Base-by-base conservation (phyloP, 1,284 basidiomycete genomes). In the Leccinum laetum region DNA sequence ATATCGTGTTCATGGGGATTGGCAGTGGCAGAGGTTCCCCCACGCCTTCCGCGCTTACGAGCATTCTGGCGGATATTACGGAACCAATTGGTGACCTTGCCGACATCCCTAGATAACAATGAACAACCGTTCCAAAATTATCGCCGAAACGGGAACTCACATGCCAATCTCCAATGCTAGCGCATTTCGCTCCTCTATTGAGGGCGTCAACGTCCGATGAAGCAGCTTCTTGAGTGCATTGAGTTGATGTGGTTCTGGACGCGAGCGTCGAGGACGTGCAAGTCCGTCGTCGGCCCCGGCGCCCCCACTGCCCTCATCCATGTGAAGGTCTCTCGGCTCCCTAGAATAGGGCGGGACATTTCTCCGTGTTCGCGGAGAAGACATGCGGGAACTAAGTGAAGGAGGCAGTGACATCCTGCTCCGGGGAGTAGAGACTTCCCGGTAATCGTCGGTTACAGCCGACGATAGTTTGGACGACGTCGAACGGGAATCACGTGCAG, bases 41-140 rank as follows among this genome's bases (percentile, higher is more conserved):
- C 71, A 65, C 80, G 83, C 72, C 82, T 86, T 53, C 81, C 79
- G 26, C 89, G 85, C 76, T 87, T 90, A 63, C 90, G 81, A 39
- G 89, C 83, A 9, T 89, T 91, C 78, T 92, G 90, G 55, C 90
- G 84, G 65, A 91, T 80, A 74, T 93, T 93, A 52, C 91, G 82
- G 82, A 92, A 93, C 91, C 91, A 93, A 75, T 93, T 93, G n/a
- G 90, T 92, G 60, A 93, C 90, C 78, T 91, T 92, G 71, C 86
- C 87, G 65, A 92, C 77, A 76, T 93, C 90, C 90, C 90, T 91
- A 71, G 67, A 64, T 68, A 70, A 64, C 63, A 60, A 65, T 71
- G 61, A 68, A 37, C 61, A 24, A 60, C 69, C 14, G 46, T 60
- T 60, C 56, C 7, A 18, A 21, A 2, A 24, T 5, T 2, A 26